Evolutionary conservation across 495 filamentous ascomycete genomes (phyloP), one percentile per base, ranked within the genome.

Genomic region (Xylaria palmicola): DNA sequence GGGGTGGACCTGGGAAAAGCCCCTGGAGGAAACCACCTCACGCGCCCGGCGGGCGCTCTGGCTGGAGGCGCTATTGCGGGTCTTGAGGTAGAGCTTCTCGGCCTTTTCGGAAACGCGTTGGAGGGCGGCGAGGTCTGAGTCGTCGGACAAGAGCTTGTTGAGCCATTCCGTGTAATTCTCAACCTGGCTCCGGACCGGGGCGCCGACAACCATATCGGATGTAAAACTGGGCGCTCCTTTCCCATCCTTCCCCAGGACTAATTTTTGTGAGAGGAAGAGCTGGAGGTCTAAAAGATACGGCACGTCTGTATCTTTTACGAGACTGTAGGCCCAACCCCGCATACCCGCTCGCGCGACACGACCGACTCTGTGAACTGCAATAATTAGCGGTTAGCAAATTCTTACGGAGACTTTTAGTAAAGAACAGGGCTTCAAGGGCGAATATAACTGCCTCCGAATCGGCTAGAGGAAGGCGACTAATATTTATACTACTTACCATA

Each of bases 281-380:
- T 98, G 94, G n/a, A 98, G 75, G 68, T 98, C 94, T 1, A 98
- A 76, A 1, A 98, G 81, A 68, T 97, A 98, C 0, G 94, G 90
- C 1, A 88, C 85, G 73, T 98, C 94, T 5, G 88, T 82, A 47
- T 91, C 88, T 49, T 88, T 83, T 12, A 97, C 87, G 30, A 99
- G 81, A 78, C 87, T 95, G 78, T 94, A 99, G 76, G 89, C 89
- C 94, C 95, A 98, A 55, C 94, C 94, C 51, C 85, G 84, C 60
- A 88, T 88, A 7, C 95, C 95, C 43, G 94, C 94, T 82, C 94
- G 85, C 24, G 94, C 94, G 12, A 94, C 98, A 71, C 94, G 85
- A 62, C 94, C 94, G 27, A 99, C 95, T 67, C 94, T 88, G 73
- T 99, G 94, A 59, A 99, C 88, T 60, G 17, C 19, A 29, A 43